phyloP scores from a whole-genome alignment of 768 basidiomycete genomes.

The Russula ochroleuca region DNA sequence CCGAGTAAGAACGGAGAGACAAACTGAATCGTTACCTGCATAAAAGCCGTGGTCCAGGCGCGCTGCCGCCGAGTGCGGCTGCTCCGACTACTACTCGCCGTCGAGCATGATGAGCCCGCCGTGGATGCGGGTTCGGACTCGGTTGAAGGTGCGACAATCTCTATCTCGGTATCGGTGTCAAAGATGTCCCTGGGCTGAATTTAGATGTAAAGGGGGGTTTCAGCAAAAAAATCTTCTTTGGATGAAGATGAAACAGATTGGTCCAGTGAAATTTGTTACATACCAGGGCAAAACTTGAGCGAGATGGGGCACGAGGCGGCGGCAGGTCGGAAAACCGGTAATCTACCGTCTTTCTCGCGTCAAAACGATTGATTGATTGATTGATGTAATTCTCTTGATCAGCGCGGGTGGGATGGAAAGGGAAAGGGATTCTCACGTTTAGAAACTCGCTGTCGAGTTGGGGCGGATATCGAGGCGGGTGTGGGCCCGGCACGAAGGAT shows the following conservation, averaged over 20 bases:
- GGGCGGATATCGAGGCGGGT: constrained; percentile 26
- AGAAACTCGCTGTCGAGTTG: constrained; percentile 25
- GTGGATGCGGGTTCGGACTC: constrained; percentile 12
- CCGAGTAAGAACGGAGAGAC: background rate
- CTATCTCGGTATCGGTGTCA: constrained; percentile 24
- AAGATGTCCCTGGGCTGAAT: constrained; percentile 26
- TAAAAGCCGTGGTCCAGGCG: background rate
- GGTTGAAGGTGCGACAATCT: constrained; percentile 23
- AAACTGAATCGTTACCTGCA: constrained; percentile 4
- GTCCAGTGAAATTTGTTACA: background rate
- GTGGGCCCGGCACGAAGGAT: constrained; percentile 10
- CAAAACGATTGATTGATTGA: constrained; percentile 1
- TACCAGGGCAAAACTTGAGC: constrained; percentile 28
- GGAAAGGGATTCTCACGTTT: constrained; percentile 8
- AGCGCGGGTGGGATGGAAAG: background rate
- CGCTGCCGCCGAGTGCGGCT: constrained; percentile 1
- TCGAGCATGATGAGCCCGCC: constrained; percentile 5
- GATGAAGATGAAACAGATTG: background rate
- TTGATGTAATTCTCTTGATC: background rate
- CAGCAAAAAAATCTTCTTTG: background rate
- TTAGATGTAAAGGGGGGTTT: background rate
- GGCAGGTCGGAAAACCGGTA: constrained; percentile 11
- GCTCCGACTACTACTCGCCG: constrained; percentile 1
- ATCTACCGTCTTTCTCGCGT: constrained; percentile 26
- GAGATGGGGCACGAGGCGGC: constrained; percentile 19